Conservation (phyloP, 2,329 filamentous ascomycete species). For the Alternaria metachromatica region DNA sequence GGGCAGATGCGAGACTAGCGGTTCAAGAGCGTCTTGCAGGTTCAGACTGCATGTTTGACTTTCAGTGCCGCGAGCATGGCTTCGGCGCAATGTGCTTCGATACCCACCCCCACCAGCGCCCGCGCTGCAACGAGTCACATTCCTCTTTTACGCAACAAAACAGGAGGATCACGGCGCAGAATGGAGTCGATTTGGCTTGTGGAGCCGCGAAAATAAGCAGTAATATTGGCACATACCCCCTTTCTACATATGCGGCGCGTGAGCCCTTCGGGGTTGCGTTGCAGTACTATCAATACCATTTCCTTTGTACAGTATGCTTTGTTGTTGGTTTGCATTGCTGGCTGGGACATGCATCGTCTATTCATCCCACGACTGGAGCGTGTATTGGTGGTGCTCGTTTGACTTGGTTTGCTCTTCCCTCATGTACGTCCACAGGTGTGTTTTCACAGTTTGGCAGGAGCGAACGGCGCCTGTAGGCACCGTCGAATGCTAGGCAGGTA, state of each 20-base stretch:
- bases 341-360: slow-evolving; percentile 26
- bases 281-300: slow-evolving; percentile 32
- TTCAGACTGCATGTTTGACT: slow-evolving; percentile 3
- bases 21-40: slow-evolving; percentile 1
- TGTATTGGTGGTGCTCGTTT: slow-evolving; percentile 24
- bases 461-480: slow-evolving; percentile 5
- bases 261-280: slow-evolving; percentile 6
- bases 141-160: slow-evolving; percentile 15
- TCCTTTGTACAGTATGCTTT: slow-evolving; percentile 39
- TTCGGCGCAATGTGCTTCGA: slow-evolving; percentile 4
- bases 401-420: slow-evolving; percentile 9
- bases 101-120: slow-evolving; percentile 2
- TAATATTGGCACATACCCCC: slow-evolving; percentile 42
- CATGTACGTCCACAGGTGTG: background rate
- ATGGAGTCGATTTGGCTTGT: slow-evolving; percentile 15
- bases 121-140: slow-evolving; percentile 2
- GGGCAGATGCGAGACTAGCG: slow-evolving; percentile 4
- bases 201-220: slow-evolving; percentile 28
- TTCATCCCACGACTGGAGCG: slow-evolving; percentile 24
- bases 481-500: slow-evolving; percentile 2
- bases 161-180: slow-evolving; percentile 12
- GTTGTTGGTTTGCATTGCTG: slow-evolving; percentile 40
- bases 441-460: slow-evolving; percentile 9
- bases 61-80: slow-evolving; percentile 1
- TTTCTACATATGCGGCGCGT: slow-evolving; percentile 18